These are phyloP conservation scores for Avena atlantica DNA, from an alignment of 176 grass and related monocot species.

Conservation along the genomic window DNA sequence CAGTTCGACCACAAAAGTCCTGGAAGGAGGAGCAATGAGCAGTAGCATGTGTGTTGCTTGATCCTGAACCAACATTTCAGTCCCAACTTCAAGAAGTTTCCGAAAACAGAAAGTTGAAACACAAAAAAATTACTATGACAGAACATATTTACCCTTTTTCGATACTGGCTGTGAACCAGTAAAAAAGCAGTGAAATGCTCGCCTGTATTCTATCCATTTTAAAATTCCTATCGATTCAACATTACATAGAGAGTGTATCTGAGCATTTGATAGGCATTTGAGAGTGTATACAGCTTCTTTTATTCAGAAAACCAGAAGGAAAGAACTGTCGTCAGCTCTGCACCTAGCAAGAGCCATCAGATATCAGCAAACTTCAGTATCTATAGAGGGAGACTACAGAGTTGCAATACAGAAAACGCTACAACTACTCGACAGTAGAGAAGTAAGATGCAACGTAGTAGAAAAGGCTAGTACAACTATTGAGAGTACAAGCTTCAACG, in stretches of 20 bases:
- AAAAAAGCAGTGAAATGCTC: neutral
- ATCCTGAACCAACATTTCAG: too few relatives aligned
- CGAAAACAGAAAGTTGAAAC: too few relatives aligned
- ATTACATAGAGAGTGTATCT: neutral
- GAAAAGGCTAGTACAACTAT: neutral
- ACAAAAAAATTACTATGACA: too few relatives aligned
- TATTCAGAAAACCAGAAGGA: conserved; percentile 27
- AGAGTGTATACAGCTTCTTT: neutral
- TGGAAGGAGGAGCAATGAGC: too few relatives aligned
- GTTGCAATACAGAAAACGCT: neutral
- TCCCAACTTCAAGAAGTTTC: too few relatives aligned
- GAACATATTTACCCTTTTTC: too few relatives aligned
- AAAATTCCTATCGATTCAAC: neutral
- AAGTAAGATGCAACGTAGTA: neutral
- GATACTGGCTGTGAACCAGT: neutral
- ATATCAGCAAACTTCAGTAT: neutral
- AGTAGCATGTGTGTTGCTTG: too few relatives aligned
- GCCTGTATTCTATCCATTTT: neutral
- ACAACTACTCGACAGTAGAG: neutral
- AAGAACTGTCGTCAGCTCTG: neutral
- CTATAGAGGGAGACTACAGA: neutral
- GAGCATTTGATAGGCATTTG: too few relatives aligned
- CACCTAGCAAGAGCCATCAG: neutral
- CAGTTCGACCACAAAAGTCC: too few relatives aligned
- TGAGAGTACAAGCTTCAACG: neutral